phyloP scores from a whole-genome alignment of 495 filamentous ascomycete species.

The Penicillium desertorum region DNA sequence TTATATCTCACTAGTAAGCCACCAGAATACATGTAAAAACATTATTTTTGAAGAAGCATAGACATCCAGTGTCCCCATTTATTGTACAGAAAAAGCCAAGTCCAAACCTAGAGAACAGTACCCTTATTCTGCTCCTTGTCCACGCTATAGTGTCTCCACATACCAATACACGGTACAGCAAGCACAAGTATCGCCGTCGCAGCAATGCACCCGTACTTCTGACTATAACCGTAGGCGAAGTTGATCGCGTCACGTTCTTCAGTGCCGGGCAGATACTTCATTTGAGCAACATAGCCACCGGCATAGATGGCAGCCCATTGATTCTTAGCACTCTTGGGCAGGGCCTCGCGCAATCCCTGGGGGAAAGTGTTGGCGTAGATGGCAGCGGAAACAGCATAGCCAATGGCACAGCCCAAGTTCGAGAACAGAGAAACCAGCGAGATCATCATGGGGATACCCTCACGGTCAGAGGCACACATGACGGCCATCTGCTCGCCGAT shows the following conservation, averaged over 20 bases:
- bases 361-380: slow-evolving; percentile 66
- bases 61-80: neutral
- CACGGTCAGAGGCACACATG: slow-evolving; percentile 57
- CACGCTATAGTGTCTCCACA: slow-evolving; percentile 43
- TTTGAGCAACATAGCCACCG: slow-evolving; percentile 46
- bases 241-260: slow-evolving; percentile 53
- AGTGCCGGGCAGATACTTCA: slow-evolving; percentile 51
- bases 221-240: slow-evolving; percentile 56
- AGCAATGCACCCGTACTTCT: slow-evolving; percentile 56
- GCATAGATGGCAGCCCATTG: slow-evolving; percentile 42
- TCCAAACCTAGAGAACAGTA: slow-evolving; percentile 20
- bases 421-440: slow-evolving; percentile 62
- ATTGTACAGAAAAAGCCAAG: neutral
- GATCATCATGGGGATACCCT: slow-evolving; percentile 64
- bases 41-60: neutral
- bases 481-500: slow-evolving; percentile 60
- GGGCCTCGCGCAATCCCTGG: slow-evolving; percentile 37
- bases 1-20: neutral
- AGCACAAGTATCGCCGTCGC: slow-evolving; percentile 36
- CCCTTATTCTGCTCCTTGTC: slow-evolving; percentile 47
- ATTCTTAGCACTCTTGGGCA: slow-evolving; percentile 40
- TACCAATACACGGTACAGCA: slow-evolving; percentile 31
- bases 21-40: neutral
- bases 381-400: slow-evolving; percentile 56
- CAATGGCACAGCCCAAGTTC: slow-evolving; percentile 66